Conservation (phyloP, 2,329 filamentous ascomycete genomes). For the Emericellopsis cladophorae region DNA sequence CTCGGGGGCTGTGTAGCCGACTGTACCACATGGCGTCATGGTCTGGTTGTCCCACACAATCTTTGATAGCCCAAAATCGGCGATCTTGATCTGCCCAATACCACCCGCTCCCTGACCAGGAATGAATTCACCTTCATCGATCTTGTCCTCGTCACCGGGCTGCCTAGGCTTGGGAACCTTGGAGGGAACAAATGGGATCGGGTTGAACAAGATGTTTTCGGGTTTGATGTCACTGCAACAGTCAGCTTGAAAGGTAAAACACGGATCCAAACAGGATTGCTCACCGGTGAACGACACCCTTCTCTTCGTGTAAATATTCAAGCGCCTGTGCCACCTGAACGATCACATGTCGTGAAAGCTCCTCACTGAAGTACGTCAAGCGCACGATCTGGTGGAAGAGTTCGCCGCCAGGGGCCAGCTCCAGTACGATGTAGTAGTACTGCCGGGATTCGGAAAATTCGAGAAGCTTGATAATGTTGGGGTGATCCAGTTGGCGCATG, state of each 20-base stretch:
- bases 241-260: neutral
- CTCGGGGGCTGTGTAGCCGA: constrained; percentile 94
- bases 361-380: constrained; percentile 96
- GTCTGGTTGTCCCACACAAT: constrained; percentile 97
- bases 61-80: constrained; percentile 94
- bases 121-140: constrained; percentile 89
- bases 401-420: constrained; percentile 89
- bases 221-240: constrained; percentile 85
- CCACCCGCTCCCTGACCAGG: constrained; percentile 72
- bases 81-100: constrained; percentile 92
- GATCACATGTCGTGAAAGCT: constrained; percentile 89
- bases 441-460: constrained; percentile 89
- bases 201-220: constrained; percentile 90
- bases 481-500: constrained; percentile 93
- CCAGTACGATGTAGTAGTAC: constrained; percentile 95
- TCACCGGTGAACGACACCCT: constrained; percentile 92
- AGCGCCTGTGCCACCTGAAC: constrained; percentile 88
- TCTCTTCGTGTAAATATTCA: constrained; percentile 87
- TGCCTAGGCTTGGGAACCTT: constrained; percentile 69
- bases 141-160: constrained; percentile 92
- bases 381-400: constrained; percentile 97
- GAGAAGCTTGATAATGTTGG: constrained; percentile 87
- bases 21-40: constrained; percentile 98
- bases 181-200: constrained; percentile 68
- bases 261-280: constrained; percentile 15